Conservation (phyloP, 169 alveolate genomes). For the Babesia gibsoni region DNA sequence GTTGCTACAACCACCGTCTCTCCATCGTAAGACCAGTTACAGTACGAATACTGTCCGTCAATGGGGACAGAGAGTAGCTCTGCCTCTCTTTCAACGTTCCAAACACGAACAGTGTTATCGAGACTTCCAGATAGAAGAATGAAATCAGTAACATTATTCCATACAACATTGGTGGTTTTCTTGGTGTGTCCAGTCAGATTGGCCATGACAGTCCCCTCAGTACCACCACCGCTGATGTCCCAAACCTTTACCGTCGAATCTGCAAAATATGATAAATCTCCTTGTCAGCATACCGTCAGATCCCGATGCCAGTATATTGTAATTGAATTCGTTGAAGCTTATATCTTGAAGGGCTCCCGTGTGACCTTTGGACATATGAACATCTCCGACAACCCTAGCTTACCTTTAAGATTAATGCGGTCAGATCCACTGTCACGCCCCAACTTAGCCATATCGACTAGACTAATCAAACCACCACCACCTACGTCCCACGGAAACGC, state of each 20-base stretch:
- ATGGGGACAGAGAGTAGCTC: conserved; percentile 47
- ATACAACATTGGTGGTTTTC: conserved; percentile 65
- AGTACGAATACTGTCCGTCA: conserved; percentile 62
- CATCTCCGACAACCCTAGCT: background rate
- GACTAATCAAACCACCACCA: conserved; percentile 73
- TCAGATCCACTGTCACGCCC: conserved; percentile 61
- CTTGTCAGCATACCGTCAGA: conserved; percentile 65
- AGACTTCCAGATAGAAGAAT: conserved; percentile 63
- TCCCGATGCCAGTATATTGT: conserved; percentile 66
- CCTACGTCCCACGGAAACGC: conserved; percentile 80
- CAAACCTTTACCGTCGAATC: conserved; percentile 65
- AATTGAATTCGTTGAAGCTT: conserved; percentile 67
- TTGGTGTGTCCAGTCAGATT: conserved; percentile 69
- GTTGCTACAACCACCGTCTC: conserved; percentile 48
- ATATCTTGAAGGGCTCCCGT: conserved; percentile 66
- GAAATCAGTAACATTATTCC: conserved; percentile 70
- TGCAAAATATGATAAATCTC: background rate
- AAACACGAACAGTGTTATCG: conserved; percentile 65
- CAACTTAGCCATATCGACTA: conserved; percentile 60
- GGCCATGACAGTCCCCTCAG: conserved; percentile 41
- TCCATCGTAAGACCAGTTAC: conserved; percentile 69
- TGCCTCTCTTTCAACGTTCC: conserved; percentile 66
- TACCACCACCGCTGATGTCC: conserved; percentile 43
- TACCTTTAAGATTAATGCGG: conserved; percentile 63
- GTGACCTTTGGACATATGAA: conserved; percentile 36